Evolutionary conservation across 768 basidiomycete genomes (phyloP).

Genomic region (Pleurotus ostreatus): DNA sequence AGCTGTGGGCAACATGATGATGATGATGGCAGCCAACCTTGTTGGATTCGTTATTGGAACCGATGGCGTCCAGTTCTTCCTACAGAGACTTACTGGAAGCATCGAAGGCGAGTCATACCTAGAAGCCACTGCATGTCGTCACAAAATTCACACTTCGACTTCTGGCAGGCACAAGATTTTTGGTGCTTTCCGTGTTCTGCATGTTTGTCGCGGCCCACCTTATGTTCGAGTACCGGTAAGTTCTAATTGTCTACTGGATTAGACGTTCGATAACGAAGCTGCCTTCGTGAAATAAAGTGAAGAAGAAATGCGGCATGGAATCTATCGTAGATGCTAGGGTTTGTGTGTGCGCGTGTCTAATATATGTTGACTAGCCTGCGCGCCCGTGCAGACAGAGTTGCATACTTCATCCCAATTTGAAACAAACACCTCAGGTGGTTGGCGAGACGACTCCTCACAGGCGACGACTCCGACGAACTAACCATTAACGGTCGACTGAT

Average conservation of each 20-base stretch:
- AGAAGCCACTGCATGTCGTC: constrained; percentile 1
- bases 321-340: constrained; percentile 44
- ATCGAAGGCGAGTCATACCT: constrained; percentile 43
- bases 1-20: constrained; percentile 76
- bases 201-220: constrained; percentile 83
- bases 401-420: too few species aligned
- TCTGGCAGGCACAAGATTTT: constrained; percentile 58
- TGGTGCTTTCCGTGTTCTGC: constrained; percentile 52
- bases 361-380: too few species aligned
- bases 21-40: constrained; percentile 91
- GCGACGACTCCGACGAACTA: too few species aligned
- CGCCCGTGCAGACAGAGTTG: too few species aligned
- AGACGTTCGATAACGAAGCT: constrained; percentile 1
- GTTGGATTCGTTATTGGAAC: constrained; percentile 92
- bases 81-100: constrained; percentile 58
- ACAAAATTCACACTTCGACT: constrained; percentile 2
- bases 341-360: background rate
- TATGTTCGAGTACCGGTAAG: constrained; percentile 95
- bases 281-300: constrained; percentile 41
- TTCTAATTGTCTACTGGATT: constrained; percentile 10
- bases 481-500: too few species aligned
- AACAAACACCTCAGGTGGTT: background rate
- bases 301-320: constrained; percentile 66
- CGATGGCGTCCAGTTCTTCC: constrained; percentile 72
- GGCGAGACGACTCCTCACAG: background rate